Evolutionary conservation across 108 stramenopile species (phyloP).

Genomic region (Pseudonitzschia multiseries): DNA sequence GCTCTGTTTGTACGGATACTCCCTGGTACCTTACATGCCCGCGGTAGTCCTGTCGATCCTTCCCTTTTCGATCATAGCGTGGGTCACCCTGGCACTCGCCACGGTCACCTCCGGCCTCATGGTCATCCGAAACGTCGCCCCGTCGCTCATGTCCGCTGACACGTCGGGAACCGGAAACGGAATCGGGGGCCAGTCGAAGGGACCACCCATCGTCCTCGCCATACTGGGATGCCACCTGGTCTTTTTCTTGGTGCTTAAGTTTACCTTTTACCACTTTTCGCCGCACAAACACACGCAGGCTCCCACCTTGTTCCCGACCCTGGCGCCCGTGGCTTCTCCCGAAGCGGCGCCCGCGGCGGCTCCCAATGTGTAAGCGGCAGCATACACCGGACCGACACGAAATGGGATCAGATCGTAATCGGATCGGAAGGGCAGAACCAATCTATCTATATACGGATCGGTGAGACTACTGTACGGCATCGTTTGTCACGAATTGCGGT

Average conservation of each 20-base stretch:
- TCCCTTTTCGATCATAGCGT: slow-evolving; percentile 53
- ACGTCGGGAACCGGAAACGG: slow-evolving; percentile 5
- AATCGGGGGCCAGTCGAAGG: slow-evolving; percentile 39
- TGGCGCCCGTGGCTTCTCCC: background rate
- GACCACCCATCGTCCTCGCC: slow-evolving; percentile 59
- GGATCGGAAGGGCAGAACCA: too few species aligned
- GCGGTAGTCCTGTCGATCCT: slow-evolving; percentile 58
- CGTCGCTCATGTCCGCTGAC: slow-evolving; percentile 50
- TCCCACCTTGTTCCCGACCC: background rate
- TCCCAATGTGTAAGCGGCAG: background rate
- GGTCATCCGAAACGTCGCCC: slow-evolving; percentile 68
- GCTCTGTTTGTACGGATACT: slow-evolving; percentile 83
- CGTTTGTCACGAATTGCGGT: too few species aligned
- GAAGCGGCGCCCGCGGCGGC: background rate
- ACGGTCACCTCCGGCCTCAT: slow-evolving; percentile 57
- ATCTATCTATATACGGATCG: too few species aligned
- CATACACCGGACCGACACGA: background rate
- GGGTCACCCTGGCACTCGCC: slow-evolving; percentile 53
- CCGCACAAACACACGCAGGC: background rate
- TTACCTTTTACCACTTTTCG: slow-evolving; percentile 59
- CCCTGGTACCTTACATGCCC: slow-evolving; percentile 68
- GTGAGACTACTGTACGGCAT: too few species aligned
- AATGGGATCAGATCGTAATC: too few species aligned
- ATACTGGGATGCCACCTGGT: slow-evolving; percentile 69
- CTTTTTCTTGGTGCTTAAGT: slow-evolving; percentile 69